Conservation (phyloP, 768 basidiomycete species). For the Hygrocybe punicea region DNA sequence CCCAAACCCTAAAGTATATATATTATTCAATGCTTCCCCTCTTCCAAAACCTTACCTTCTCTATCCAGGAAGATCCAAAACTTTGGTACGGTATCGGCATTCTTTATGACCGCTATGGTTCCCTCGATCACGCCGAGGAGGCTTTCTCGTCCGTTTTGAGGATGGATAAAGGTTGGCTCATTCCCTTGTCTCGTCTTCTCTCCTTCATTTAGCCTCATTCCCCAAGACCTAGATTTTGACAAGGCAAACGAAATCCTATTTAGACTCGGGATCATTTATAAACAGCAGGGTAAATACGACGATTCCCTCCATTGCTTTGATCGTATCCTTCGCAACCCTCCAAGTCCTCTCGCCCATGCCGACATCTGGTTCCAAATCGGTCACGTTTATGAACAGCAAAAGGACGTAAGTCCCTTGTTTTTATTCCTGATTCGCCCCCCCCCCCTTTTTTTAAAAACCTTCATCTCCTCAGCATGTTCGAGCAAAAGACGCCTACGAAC, state of each 20-base stretch:
- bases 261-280: conserved; percentile 97
- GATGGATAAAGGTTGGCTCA: conserved; percentile 87
- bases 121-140: conserved; percentile 97
- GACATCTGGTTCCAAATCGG: conserved; percentile 99
- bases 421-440: background rate
- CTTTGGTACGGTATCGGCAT: conserved; percentile 99
- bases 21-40: conserved; percentile 8
- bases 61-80: conserved; percentile 82
- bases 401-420: conserved; percentile 63
- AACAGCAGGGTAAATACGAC: conserved; percentile 93
- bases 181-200: background rate
- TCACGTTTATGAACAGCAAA: conserved; percentile 96
- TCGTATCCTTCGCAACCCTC: conserved; percentile 93
- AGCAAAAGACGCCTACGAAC: conserved; percentile 94
- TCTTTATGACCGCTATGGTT: conserved; percentile 97
- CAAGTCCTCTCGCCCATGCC: conserved; percentile 90
- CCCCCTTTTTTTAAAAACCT: conserved; percentile 14
- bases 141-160: conserved; percentile 93
- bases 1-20: conserved; percentile 83
- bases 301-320: conserved; percentile 91
- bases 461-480: conserved; percentile 60
- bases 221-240: conserved; percentile 77
- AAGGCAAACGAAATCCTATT: conserved; percentile 99
- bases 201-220: conserved; percentile 25
- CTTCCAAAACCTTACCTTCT: conserved; percentile 12